Conservation (phyloP, 306 rosid species). For the Ormosia semicastrata region DNA sequence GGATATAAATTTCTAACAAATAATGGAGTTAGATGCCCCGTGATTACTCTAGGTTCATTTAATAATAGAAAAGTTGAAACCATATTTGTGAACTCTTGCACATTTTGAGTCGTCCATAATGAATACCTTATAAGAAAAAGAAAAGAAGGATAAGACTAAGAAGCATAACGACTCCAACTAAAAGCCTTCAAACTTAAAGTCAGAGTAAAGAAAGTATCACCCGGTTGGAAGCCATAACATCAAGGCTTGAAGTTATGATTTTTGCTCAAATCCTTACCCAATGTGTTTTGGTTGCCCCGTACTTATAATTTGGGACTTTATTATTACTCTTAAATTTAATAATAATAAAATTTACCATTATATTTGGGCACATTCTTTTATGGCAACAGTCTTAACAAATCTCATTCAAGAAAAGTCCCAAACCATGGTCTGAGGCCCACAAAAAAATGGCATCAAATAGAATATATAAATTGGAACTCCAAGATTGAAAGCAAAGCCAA, state of each 20-base stretch:
- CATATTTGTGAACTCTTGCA: too few relatives aligned
- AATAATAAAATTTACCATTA: not conserved
- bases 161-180: not conserved
- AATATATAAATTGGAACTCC: not conserved
- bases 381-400: not conserved
- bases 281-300: not conserved
- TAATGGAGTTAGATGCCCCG: not conserved
- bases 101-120: too few relatives aligned
- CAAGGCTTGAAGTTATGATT: not conserved
- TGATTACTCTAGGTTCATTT: not conserved
- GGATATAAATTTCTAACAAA: too few relatives aligned
- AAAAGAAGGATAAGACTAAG: not conserved
- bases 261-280: not conserved
- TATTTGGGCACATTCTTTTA: not conserved
- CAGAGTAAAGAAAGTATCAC: conserved; percentile 10
- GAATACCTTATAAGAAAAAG: too few relatives aligned
- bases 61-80: not conserved
- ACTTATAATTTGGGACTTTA: not conserved
- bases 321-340: not conserved
- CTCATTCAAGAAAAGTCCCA: not conserved
- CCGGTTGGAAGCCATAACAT: conserved; percentile 25
- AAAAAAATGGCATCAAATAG: not conserved
- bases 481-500: conserved; percentile 31
- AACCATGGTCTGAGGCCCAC: not conserved
- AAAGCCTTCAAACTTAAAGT: not conserved